Evolutionary conservation across 805 yeast genomes (phyloP).

Genomic region (Yarrowia sp.): DNA sequence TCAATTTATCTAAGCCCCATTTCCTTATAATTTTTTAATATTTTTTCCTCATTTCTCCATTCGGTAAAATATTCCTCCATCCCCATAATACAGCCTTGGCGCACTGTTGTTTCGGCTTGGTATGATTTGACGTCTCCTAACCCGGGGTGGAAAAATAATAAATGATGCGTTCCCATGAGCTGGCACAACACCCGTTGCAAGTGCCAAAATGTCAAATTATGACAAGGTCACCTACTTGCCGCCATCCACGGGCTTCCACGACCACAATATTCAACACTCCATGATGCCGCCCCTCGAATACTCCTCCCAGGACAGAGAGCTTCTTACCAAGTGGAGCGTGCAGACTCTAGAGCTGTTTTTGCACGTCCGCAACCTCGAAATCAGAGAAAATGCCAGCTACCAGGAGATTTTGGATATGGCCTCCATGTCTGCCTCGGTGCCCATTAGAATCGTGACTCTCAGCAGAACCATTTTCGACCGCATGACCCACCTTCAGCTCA

Average conservation of each 20-base stretch:
- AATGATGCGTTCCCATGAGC: not conserved
- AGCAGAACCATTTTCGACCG: slow-evolving; percentile 1
- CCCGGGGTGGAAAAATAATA: not conserved
- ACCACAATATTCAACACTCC: not conserved
- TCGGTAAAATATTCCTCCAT: no score
- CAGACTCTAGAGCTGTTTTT: slow-evolving; percentile 5
- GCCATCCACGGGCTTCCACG: not conserved
- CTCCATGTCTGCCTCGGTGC: not conserved
- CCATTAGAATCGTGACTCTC: not conserved
- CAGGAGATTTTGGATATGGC: not conserved
- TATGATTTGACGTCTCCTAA: not conserved
- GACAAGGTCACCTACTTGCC: not conserved
- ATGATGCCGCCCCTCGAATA: not conserved
- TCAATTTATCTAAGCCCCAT: no score
- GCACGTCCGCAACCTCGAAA: not conserved
- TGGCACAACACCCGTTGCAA: not conserved
- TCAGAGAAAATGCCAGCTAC: not conserved
- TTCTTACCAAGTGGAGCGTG: not conserved
- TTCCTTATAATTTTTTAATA: no score
- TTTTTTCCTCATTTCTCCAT: no score
- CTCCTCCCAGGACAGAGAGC: not conserved
- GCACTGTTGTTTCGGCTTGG: no score
- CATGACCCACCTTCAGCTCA: slow-evolving; percentile 12
- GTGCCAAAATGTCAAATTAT: slow-evolving; percentile 9
- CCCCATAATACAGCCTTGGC: no score